Base-by-base conservation (phyloP, 2,329 filamentous ascomycete species). In the Emergomyces africanus region DNA sequence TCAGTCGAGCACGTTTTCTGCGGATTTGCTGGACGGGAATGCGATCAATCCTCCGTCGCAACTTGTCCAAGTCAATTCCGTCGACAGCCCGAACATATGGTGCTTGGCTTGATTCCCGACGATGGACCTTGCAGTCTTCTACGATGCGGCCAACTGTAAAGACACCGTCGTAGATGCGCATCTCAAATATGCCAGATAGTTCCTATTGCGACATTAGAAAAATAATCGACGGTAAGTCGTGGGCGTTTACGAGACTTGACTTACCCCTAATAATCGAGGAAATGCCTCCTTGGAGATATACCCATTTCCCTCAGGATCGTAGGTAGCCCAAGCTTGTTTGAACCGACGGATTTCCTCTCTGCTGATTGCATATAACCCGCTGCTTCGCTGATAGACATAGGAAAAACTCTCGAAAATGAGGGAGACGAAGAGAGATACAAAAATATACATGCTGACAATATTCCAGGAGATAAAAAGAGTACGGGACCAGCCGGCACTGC, bases 381-480 rank as follows among this genome's bases (percentile, higher is more conserved):
- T 96, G 61, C 92, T 96, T 63, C 90, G 84, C 75, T 99, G 95
- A 71, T 97, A 99, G 63, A 99, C 94, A 69, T 99, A 99, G 71
- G 90, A 96, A 80, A 99, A 99, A 74, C 91, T 97, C 77, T 99
- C 94, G 75, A 95, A 99, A 66, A 99, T 99, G 71, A 99, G 84
- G 54, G 94, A 99, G 61, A 99, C 92, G 72, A 99, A 99, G 70
- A 99, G 77, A 69, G 92, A 96, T 69, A 97, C 92, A 69, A 99
- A 99, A 68, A 99, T 95, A 75, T 99, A 99, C 94, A 99, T 99
- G 87, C 92, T 97, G 74, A 99, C 82, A 67, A 99, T 92, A 77
- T 99, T 99, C 94, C 94, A 99, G 4, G 87, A 84, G 60, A 97
- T 90, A 77, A 99, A 99, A 10, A 99, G 79, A 39, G 85, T 83